Percentiles rank a stretch among this genome's conserved stretches.
These are phyloP conservation scores for Naematelia encephala DNA, from an alignment of 768 basidiomycete species.

Conservation along the genomic window DNA sequence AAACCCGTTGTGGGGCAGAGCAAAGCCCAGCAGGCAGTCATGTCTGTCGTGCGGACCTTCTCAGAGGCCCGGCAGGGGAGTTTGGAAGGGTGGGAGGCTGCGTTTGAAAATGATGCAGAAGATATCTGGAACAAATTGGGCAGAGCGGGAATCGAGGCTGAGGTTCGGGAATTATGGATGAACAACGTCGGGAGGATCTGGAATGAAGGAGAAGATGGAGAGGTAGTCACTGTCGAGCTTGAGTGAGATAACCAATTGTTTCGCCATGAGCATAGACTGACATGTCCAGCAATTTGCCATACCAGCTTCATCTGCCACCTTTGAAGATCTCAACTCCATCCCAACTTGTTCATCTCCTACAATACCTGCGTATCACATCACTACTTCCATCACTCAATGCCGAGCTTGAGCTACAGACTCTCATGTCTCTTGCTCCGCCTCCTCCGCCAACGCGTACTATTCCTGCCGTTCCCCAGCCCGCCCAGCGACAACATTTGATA, in stretches of 20 bases:
- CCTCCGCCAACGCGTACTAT: conserved; percentile 6
- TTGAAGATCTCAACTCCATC: conserved; percentile 11
- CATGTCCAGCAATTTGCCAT: conserved; percentile 17
- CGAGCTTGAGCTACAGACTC: conserved; percentile 6
- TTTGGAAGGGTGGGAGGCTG: conserved; percentile 7
- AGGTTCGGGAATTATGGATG: conserved; percentile 25
- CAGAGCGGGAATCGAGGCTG: conserved; percentile 7
- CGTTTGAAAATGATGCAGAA: conserved; percentile 13
- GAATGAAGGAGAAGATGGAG: conserved; percentile 15
- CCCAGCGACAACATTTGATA: not conserved
- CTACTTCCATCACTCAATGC: conserved; percentile 22
- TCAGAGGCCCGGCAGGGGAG: conserved; percentile 6
- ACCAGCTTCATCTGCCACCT: conserved; percentile 28
- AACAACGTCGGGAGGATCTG: conserved; percentile 19
- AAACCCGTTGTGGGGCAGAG: conserved; percentile 17
- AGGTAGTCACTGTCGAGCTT: conserved; percentile 30
- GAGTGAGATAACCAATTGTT: conserved; percentile 27
- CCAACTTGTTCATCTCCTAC: conserved; percentile 26
- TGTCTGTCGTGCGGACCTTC: conserved; percentile 26
- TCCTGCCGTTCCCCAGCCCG: not conserved
- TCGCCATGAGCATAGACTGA: conserved; percentile 4
- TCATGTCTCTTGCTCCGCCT: conserved; percentile 4
- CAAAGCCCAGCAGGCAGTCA: conserved; percentile 30
- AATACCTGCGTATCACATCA: conserved; percentile 32
- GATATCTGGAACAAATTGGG: conserved; percentile 14